Evolutionary conservation across 2,329 filamentous ascomycete species (phyloP).

Genomic region (Calonectria pseudoreteaudii): DNA sequence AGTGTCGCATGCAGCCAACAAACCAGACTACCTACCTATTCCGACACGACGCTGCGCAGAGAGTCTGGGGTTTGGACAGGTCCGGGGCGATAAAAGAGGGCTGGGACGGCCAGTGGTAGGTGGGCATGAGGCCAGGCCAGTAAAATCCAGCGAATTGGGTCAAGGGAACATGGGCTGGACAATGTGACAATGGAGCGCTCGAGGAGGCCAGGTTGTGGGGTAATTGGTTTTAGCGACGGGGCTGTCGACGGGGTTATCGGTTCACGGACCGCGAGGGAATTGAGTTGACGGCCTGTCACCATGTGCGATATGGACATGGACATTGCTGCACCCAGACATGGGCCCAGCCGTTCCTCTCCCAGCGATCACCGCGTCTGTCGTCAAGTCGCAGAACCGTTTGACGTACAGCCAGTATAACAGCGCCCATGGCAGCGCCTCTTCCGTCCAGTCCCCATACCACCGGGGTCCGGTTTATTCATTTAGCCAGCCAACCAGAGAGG

Average conservation of each 20-base stretch:
- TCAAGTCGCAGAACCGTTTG: neutral
- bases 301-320: neutral
- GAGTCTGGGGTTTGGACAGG: constrained; percentile 23
- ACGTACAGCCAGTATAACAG: neutral
- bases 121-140: constrained; percentile 2
- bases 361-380: neutral
- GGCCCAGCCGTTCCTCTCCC: neutral
- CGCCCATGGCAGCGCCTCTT: neutral
- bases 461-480: constrained; percentile 2
- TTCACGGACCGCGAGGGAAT: constrained; percentile 11
- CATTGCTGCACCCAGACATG: neutral
- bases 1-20: neutral
- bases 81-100: constrained; percentile 20
- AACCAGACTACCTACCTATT: constrained; percentile 22
- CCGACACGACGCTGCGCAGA: neutral
- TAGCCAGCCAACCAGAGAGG: constrained; percentile 2
- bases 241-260: constrained; percentile 3
- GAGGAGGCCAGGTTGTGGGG: constrained; percentile 18
- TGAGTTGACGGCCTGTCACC: neutral
- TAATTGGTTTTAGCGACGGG: constrained; percentile 5
- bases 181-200: constrained; percentile 12
- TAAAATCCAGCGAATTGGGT: constrained; percentile 18
- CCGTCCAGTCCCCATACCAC: neutral
- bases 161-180: neutral
- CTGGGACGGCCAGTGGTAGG: constrained; percentile 23